These are phyloP conservation scores for Leishmania major DNA, from an alignment of 208 protist species.

Conservation along the genomic window DNA sequence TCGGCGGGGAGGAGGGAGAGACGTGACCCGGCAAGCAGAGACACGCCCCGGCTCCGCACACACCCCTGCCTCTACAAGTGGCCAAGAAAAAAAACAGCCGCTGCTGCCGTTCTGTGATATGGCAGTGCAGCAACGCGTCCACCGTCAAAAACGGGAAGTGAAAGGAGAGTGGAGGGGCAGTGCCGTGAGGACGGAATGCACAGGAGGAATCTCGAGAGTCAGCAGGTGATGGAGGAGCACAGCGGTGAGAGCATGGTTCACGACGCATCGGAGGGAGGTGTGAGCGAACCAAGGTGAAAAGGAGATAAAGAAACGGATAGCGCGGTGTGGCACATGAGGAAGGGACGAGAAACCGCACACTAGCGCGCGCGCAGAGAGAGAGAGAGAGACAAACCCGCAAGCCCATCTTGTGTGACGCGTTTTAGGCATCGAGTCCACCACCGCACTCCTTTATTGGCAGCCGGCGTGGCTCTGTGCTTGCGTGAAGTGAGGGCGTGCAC, in stretches of 20 bases:
- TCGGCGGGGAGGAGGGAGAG: background rate
- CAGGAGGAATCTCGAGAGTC: background rate
- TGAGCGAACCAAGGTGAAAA: background rate
- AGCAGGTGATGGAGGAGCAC: background rate
- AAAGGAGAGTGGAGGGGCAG: background rate
- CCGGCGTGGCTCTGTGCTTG: background rate
- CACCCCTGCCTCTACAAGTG: background rate
- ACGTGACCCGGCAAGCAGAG: background rate
- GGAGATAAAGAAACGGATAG: background rate
- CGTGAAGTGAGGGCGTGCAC: background rate
- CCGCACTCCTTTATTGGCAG: background rate
- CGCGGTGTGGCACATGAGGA: background rate
- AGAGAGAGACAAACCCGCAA: background rate
- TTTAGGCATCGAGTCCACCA: background rate
- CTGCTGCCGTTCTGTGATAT: background rate
- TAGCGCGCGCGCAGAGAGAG: background rate
- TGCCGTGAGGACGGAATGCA: background rate
- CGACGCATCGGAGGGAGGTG: background rate
- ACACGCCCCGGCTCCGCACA: background rate
- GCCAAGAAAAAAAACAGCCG: background rate
- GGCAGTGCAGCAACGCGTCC: background rate
- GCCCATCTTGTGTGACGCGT: background rate
- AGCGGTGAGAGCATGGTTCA: background rate
- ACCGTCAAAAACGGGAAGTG: background rate
- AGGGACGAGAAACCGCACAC: background rate